These are phyloP conservation scores for Botrytis elliptica DNA, from an alignment of 2,329 filamentous ascomycete genomes.

Conservation along the genomic window DNA sequence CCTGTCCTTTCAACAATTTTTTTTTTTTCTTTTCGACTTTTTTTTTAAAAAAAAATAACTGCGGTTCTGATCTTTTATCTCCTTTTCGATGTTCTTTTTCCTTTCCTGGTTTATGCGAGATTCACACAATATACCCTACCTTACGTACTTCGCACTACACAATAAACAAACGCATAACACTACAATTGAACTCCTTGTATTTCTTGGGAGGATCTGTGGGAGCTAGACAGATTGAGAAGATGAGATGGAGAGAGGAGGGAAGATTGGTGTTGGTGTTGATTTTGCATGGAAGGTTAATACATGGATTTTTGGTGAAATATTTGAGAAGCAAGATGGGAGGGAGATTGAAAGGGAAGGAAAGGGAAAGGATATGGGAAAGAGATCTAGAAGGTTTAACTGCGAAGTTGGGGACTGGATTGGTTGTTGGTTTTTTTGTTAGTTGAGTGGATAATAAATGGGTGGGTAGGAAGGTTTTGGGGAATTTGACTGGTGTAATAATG, in stretches of 20 bases:
- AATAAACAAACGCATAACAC: not conserved
- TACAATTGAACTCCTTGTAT: constrained; percentile 5
- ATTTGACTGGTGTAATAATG: constrained; percentile 16
- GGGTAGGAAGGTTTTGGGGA: not conserved
- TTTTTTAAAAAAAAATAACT: not conserved
- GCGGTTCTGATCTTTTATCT: not conserved
- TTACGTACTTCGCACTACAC: not conserved
- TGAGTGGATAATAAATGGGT: constrained; percentile 17
- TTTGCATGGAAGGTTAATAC: not conserved
- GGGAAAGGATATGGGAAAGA: not conserved
- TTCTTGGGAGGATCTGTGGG: not conserved
- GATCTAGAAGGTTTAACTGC: not conserved
- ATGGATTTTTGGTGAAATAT: not conserved
- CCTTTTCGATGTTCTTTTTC: constrained; percentile 21
- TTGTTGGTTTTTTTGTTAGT: not conserved
- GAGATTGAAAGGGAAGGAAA: not conserved
- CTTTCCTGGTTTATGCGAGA: constrained; percentile 3
- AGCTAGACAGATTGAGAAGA: not conserved
- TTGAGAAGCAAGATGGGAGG: constrained; percentile 3
- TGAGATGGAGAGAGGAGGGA: not conserved
- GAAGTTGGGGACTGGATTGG: not conserved
- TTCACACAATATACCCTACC: constrained; percentile 21
- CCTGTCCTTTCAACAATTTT: constrained; percentile 38
- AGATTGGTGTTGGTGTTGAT: constrained; percentile 10
- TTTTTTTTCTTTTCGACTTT: constrained; percentile 21